These are phyloP conservation scores for Penicillium coprophilum DNA, from an alignment of 495 filamentous ascomycete genomes.

Conservation along the genomic window DNA sequence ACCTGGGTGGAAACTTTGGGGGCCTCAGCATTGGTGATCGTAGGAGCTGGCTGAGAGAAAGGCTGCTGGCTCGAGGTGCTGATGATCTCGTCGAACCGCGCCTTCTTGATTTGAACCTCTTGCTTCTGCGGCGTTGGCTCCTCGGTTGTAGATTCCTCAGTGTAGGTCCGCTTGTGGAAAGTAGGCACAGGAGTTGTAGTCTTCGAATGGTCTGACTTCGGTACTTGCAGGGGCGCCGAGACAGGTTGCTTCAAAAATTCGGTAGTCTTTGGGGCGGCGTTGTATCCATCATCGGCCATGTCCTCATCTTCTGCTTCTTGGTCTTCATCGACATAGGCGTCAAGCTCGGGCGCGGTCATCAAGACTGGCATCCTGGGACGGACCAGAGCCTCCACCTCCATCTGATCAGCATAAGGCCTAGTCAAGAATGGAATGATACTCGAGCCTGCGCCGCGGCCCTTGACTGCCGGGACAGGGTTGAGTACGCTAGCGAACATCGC, in stretches of 20 bases:
- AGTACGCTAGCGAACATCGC: conserved; percentile 78
- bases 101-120: conserved; percentile 33
- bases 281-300: conserved; percentile 18
- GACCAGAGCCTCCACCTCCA: conserved; percentile 70
- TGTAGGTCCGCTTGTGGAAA: conserved; percentile 37
- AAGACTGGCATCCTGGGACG: conserved; percentile 63
- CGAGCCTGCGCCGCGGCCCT: conserved; percentile 54
- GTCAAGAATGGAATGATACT: conserved; percentile 78
- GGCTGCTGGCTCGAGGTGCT: conserved; percentile 8
- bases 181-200: conserved; percentile 12
- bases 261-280: conserved; percentile 18
- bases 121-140: conserved; percentile 12
- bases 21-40: conserved; percentile 15
- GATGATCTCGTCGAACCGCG: conserved; percentile 30
- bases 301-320: conserved; percentile 50
- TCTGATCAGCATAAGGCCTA: conserved; percentile 54
- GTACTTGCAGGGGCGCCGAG: conserved; percentile 15
- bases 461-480: conserved; percentile 63
- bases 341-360: conserved; percentile 32
- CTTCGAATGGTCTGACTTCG: conserved; percentile 17
- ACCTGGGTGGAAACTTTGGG: conserved; percentile 16
- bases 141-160: conserved; percentile 27
- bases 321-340: conserved; percentile 29
- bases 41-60: conserved; percentile 13
- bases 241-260: conserved; percentile 33